phyloP scores from a whole-genome alignment of 345 rosid genomes.

The Brassica rapa region DNA sequence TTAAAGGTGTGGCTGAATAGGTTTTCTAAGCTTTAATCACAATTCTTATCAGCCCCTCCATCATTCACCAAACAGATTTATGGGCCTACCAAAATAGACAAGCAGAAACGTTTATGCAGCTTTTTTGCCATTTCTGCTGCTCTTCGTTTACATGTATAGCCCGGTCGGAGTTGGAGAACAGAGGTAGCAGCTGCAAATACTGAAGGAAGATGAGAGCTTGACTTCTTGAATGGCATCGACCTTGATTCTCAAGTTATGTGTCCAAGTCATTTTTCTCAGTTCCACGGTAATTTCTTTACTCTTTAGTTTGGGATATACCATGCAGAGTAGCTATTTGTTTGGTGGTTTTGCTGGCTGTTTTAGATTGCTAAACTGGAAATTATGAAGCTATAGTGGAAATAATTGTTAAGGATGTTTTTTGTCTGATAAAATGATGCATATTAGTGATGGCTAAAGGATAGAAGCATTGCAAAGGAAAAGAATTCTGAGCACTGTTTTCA shows the following conservation, averaged over 20 bases:
- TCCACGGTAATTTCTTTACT: background rate
- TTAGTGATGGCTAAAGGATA: background rate
- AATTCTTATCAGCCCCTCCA: background rate
- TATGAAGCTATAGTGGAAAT: background rate
- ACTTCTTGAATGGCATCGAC: background rate
- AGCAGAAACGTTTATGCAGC: background rate
- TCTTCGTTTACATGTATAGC: background rate
- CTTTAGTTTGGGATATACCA: background rate
- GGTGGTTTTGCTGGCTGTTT: background rate
- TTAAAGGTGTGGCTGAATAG: background rate
- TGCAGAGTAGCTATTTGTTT: background rate
- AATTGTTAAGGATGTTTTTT: background rate
- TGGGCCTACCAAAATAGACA: background rate
- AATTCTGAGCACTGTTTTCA: background rate
- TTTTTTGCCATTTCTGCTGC: background rate
- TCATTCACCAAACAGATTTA: background rate
- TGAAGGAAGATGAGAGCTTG: background rate
- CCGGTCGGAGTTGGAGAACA: background rate
- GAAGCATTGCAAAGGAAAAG: background rate
- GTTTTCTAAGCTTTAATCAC: background rate
- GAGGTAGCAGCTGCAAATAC: background rate
- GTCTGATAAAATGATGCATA: background rate
- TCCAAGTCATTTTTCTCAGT: background rate
- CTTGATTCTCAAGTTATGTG: background rate
- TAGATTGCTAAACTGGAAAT: background rate